Percentiles rank a stretch among this genome's conserved stretches.
phyloP scores from a whole-genome alignment of 192 early-diverging fungal species.

The Coemansia javaensis region DNA sequence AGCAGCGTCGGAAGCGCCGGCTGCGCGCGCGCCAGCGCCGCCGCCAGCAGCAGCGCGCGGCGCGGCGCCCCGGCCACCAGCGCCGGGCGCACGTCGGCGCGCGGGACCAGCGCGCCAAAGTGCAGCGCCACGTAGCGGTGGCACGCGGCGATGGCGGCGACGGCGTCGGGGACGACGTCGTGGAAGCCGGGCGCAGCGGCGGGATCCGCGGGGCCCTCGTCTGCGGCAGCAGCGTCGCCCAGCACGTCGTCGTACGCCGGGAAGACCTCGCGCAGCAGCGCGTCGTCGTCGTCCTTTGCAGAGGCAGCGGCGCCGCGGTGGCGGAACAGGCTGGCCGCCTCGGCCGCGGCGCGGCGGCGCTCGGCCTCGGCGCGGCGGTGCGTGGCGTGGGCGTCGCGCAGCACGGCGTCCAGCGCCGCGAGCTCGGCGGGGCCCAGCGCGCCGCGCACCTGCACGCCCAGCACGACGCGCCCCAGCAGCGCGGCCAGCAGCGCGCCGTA shows the following conservation, averaged over 20 bases:
- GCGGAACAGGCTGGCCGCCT: slow-evolving; percentile 38
- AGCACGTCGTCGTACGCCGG: slow-evolving; percentile 73
- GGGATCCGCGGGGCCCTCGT: slow-evolving; percentile 23
- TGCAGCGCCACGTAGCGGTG: slow-evolving; percentile 55
- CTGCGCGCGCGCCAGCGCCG: slow-evolving; percentile 3
- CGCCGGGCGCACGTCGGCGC: slow-evolving; percentile 8
- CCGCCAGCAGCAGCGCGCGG: slow-evolving; percentile 22
- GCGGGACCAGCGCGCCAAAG: slow-evolving; percentile 13
- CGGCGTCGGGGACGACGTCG: slow-evolving; percentile 48
- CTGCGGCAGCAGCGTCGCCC: slow-evolving; percentile 45
- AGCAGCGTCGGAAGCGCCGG: slow-evolving; percentile 17
- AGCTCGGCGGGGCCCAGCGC: slow-evolving; percentile 13
- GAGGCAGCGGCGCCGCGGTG: slow-evolving; percentile 8
- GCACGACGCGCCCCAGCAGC: slow-evolving; percentile 12
- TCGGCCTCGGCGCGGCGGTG: slow-evolving; percentile 31
- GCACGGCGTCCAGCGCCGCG: slow-evolving; percentile 17
- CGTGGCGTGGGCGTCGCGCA: slow-evolving; percentile 34
- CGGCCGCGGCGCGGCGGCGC: slow-evolving; percentile 21
- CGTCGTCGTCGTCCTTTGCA: slow-evolving; percentile 66
- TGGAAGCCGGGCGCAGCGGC: slow-evolving; percentile 34
- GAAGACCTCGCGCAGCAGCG: slow-evolving; percentile 71
- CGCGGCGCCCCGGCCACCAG: slow-evolving; percentile 22
- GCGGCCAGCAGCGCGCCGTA: slow-evolving; percentile 29
- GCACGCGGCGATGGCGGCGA: slow-evolving; percentile 44
- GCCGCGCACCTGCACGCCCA: slow-evolving; percentile 38